A percentile compares a stretch with the other conserved stretches of the same genome.
Evolutionary conservation across 495 filamentous ascomycete species (phyloP).

Genomic region (Talaromyces proteolyticus): DNA sequence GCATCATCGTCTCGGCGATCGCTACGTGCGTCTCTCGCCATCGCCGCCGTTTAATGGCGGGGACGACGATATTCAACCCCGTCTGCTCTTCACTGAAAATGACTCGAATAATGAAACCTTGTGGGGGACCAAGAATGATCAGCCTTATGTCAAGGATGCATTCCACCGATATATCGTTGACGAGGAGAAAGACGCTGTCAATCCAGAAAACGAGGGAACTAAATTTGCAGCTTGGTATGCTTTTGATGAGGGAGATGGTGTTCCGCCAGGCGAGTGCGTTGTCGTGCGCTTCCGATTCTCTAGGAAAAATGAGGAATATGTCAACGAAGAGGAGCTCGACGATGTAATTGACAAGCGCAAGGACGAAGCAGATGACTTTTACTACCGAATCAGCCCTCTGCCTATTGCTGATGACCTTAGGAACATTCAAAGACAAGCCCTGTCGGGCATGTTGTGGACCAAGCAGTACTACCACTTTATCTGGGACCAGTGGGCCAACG

Average conservation of each 20-base stretch:
- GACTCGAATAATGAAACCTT: slow-evolving; percentile 80
- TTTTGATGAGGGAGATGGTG: slow-evolving; percentile 83
- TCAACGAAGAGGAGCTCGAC: slow-evolving; percentile 91
- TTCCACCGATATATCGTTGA: slow-evolving; percentile 88
- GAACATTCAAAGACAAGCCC: slow-evolving; percentile 91
- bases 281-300: slow-evolving; percentile 91
- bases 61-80: slow-evolving; percentile 75
- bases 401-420: slow-evolving; percentile 92
- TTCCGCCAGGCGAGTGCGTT: slow-evolving; percentile 84
- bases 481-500: slow-evolving; percentile 96
- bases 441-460: slow-evolving; percentile 95
- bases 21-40: slow-evolving; percentile 80
- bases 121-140: slow-evolving; percentile 69
- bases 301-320: slow-evolving; percentile 60
- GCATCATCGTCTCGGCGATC: slow-evolving; percentile 72
- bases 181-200: slow-evolving; percentile 71
- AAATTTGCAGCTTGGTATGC: slow-evolving; percentile 89
- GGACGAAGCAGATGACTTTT: slow-evolving; percentile 92
- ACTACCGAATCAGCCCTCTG: slow-evolving; percentile 84
- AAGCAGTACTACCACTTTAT: slow-evolving; percentile 97
- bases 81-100: slow-evolving; percentile 89
- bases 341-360: slow-evolving; percentile 81
- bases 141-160: slow-evolving; percentile 88
- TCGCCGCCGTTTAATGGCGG: slow-evolving; percentile 76
- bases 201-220: slow-evolving; percentile 73